These are phyloP conservation scores for Camellia lanceoleosa DNA, from an alignment of 148 eudicot species.

Conservation along the genomic window DNA sequence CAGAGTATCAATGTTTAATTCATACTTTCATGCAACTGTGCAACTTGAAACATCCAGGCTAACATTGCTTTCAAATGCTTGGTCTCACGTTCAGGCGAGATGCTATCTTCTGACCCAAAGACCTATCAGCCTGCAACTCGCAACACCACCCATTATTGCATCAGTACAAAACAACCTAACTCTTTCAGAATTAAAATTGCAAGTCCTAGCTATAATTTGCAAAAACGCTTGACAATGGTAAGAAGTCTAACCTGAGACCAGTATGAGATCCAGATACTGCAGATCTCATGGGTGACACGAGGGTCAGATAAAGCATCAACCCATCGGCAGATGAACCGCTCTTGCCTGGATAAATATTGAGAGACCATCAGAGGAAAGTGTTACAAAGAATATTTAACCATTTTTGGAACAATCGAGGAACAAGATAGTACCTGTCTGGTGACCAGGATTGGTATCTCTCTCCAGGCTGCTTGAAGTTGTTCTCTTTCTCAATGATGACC, in stretches of 20 bases:
- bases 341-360: slow-evolving; percentile 57
- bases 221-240: not conserved
- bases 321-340: slow-evolving; percentile 70
- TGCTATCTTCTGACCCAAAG: slow-evolving; percentile 85
- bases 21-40: not conserved
- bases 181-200: not conserved
- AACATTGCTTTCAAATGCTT: slow-evolving; percentile 48
- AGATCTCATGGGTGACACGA: slow-evolving; percentile 80
- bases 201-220: not conserved
- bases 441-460: slow-evolving; percentile 73
- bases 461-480: slow-evolving; percentile 88
- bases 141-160: not conserved
- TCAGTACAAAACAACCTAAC: not conserved
- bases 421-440: slow-evolving; percentile 59
- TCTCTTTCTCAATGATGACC: slow-evolving; percentile 66
- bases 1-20: not conserved
- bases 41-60: slow-evolving; percentile 6
- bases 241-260: slow-evolving; percentile 66
- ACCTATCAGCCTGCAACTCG: slow-evolving; percentile 66
- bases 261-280: slow-evolving; percentile 86
- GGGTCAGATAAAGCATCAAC: slow-evolving; percentile 79
- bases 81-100: slow-evolving; percentile 84
- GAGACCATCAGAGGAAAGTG: not conserved
- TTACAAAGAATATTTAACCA: not conserved
- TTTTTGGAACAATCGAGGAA: not conserved